Evolutionary conservation across 192 early-diverging fungal genomes (phyloP).

Genomic region (Linnemannia hyalina): DNA sequence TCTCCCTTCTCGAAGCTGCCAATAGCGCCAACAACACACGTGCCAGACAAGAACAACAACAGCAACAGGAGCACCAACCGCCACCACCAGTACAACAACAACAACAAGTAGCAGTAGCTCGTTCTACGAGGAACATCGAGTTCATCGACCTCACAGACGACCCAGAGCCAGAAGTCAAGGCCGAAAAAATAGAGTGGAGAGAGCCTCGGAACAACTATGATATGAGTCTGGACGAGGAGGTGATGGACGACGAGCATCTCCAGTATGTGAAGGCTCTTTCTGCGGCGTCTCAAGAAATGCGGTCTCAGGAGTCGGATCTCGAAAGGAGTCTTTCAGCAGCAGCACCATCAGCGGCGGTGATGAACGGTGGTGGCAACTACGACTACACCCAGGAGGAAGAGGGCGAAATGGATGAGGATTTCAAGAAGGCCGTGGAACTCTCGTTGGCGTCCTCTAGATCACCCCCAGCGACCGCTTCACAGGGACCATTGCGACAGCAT

Average conservation of each 20-base stretch:
- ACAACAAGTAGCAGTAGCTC: neutral
- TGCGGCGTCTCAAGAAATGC: neutral
- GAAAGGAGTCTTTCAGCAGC: neutral
- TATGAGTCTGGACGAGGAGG: neutral
- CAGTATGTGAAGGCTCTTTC: neutral
- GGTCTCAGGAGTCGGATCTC: neutral
- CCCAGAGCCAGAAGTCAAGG: conserved; percentile 13
- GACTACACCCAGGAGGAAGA: conserved; percentile 7
- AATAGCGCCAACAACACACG: neutral
- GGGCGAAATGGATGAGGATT: conserved; percentile 26
- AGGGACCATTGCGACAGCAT: neutral
- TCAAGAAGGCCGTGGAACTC: conserved; percentile 30
- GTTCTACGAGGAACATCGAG: neutral
- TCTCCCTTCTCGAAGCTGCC: conserved; percentile 31
- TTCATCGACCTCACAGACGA: conserved; percentile 44
- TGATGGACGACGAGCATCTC: neutral
- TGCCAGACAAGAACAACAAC: neutral
- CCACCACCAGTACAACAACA: neutral
- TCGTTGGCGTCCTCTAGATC: neutral
- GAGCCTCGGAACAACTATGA: neutral
- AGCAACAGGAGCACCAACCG: neutral
- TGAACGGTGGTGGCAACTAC: too few species aligned
- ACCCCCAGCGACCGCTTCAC: neutral
- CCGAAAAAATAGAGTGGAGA: neutral
- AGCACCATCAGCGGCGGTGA: neutral